Percentiles rank a stretch among this genome's conserved stretches.
phyloP scores from a whole-genome alignment of 306 rosid genomes.

The Quercus bicolor region DNA sequence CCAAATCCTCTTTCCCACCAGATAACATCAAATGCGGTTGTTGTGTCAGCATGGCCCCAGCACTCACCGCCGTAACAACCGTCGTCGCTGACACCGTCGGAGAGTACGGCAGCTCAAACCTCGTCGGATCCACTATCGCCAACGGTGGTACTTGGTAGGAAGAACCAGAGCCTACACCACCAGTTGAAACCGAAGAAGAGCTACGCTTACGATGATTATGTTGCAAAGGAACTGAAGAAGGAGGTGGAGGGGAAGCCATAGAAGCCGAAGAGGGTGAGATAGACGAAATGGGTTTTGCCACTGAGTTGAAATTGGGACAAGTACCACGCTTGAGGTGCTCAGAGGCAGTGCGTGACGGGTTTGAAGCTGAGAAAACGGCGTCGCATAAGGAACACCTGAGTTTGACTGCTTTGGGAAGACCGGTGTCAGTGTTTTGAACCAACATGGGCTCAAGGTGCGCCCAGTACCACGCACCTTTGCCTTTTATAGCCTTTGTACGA shows the following conservation, averaged over 20 bases:
- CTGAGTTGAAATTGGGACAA: slow-evolving; percentile 78
- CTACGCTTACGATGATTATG: slow-evolving; percentile 58
- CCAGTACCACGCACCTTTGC: slow-evolving; percentile 99
- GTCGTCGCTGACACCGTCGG: slow-evolving; percentile 29
- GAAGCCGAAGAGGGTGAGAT: slow-evolving; percentile 49
- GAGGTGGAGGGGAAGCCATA: slow-evolving; percentile 21
- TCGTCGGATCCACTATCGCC: slow-evolving; percentile 46
- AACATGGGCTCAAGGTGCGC: slow-evolving; percentile 78
- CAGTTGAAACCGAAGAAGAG: slow-evolving; percentile 34
- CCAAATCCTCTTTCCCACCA: slow-evolving; percentile 91
- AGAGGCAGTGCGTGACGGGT: slow-evolving; percentile 92
- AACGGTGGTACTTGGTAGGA: slow-evolving; percentile 47
- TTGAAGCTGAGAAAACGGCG: slow-evolving; percentile 92
- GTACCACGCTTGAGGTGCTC: slow-evolving; percentile 97
- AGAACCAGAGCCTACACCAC: slow-evolving; percentile 14
- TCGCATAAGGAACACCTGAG: slow-evolving; percentile 83
- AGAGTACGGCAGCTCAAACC: slow-evolving; percentile 48
- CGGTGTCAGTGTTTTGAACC: slow-evolving; percentile 63
- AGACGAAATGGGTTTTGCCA: slow-evolving; percentile 69
- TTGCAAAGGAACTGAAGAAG: slow-evolving; percentile 18
- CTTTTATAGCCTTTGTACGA: slow-evolving; percentile 82
- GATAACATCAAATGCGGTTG: slow-evolving; percentile 79
- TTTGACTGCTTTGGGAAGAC: slow-evolving; percentile 81
- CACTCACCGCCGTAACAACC: slow-evolving; percentile 7
- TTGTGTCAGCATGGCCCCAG: slow-evolving; percentile 31